Conservation (phyloP, 306 rosid species). For the Mimosa bimucronata region DNA sequence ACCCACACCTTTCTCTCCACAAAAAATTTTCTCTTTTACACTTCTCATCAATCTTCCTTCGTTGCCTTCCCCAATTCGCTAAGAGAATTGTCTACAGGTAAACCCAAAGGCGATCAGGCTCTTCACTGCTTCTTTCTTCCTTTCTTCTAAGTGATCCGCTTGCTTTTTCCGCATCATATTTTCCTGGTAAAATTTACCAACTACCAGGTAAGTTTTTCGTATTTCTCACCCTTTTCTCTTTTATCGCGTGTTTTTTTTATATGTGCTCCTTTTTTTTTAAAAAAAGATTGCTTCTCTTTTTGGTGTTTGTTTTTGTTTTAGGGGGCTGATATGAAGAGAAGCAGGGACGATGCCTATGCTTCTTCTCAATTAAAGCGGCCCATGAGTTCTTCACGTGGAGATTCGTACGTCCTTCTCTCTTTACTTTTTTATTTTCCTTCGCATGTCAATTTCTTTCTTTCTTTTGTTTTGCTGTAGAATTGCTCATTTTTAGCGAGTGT, state of each 20-base stretch:
- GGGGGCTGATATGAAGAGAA: constrained; percentile 65
- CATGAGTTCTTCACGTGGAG: constrained; percentile 58
- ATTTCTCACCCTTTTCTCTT: constrained; percentile 28
- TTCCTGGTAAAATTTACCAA: constrained; percentile 33
- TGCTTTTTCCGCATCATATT: constrained; percentile 33
- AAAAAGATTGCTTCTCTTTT: constrained; percentile 13
- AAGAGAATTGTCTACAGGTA: not conserved
- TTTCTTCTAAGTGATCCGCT: constrained; percentile 37
- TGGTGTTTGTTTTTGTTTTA: constrained; percentile 7
- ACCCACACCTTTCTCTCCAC: constrained; percentile 30
- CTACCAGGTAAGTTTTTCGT: constrained; percentile 22
- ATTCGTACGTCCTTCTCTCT: constrained; percentile 56
- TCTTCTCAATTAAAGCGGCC: constrained; percentile 72
- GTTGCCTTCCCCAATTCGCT: constrained; percentile 27
- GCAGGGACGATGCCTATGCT: constrained; percentile 61
- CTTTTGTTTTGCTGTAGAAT: constrained; percentile 34
- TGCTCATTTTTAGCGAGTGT: constrained; percentile 15
- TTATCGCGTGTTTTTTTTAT: constrained; percentile 1
- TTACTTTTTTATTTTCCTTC: not conserved
- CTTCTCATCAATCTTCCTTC: constrained; percentile 20
- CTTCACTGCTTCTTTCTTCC: constrained; percentile 21
- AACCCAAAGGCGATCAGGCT: constrained; percentile 46
- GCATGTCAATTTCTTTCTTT: constrained; percentile 30
- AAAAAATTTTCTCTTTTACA: not conserved
- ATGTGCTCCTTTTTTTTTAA: constrained; percentile 16